Conservation (phyloP, 192 early-diverging fungal genomes). For the Linnemannia schmuckeri region DNA sequence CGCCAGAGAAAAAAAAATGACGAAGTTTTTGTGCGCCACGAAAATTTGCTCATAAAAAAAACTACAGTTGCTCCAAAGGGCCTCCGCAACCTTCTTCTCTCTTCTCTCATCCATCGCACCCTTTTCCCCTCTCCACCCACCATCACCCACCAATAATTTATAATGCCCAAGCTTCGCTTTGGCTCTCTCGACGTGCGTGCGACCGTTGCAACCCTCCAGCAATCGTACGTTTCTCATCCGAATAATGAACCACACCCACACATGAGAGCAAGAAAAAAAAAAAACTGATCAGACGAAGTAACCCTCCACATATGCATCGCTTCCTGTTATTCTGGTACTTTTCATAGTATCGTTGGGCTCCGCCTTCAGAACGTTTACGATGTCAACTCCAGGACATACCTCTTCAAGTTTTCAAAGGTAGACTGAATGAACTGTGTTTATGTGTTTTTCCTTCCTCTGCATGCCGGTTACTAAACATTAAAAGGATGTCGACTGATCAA, state of each 20-base stretch:
- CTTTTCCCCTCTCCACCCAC: background rate
- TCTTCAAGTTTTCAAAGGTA: slow-evolving; percentile 92
- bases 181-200: slow-evolving; percentile 91
- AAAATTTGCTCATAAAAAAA: background rate
- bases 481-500: background rate
- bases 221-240: slow-evolving; percentile 58
- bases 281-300: background rate
- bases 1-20: background rate
- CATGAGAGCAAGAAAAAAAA: background rate
- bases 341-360: slow-evolving; percentile 78
- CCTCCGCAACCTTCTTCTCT: background rate
- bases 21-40: background rate
- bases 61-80: background rate
- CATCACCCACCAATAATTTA: background rate
- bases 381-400: slow-evolving; percentile 87
- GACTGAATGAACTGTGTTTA: background rate
- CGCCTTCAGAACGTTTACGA: slow-evolving; percentile 98
- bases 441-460: background rate
- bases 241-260: background rate
- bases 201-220: slow-evolving; percentile 78
- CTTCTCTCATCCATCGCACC: background rate
- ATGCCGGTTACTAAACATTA: background rate
- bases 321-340: background rate
- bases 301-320: background rate
- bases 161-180: slow-evolving; percentile 90